phyloP scores from a whole-genome alignment of 1,139 yeast species.

The Taphrina flavorubra region DNA sequence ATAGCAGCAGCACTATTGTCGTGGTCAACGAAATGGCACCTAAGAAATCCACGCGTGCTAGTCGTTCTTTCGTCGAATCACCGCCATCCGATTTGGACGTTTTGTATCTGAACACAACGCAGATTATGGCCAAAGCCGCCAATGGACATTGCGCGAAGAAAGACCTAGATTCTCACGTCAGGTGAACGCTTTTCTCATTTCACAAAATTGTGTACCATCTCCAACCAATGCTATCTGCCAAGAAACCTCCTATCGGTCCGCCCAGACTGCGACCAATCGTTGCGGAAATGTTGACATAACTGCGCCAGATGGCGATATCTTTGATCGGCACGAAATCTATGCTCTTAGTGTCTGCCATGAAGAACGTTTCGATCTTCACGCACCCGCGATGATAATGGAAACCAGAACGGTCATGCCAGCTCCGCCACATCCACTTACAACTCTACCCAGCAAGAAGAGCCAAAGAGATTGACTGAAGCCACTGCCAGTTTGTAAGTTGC shows the following conservation, averaged over 20 bases:
- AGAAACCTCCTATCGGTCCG: conserved; percentile 33
- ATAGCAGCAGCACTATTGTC: conserved; percentile 10
- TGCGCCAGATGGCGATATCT: conserved; percentile 32
- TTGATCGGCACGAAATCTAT: conserved; percentile 18
- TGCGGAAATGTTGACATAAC: conserved; percentile 34
- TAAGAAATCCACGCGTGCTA: conserved; percentile 29
- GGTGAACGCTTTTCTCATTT: too few species aligned
- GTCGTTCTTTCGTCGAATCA: conserved; percentile 1
- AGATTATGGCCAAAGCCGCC: conserved; percentile 1
- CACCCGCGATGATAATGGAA: conserved; percentile 56
- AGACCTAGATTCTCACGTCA: conserved; percentile 8
- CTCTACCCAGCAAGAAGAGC: conserved; percentile 65
- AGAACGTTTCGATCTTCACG: neutral
- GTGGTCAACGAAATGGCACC: conserved; percentile 16
- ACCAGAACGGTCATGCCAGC: conserved; percentile 69
- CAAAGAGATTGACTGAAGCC: conserved; percentile 6
- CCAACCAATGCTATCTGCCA: conserved; percentile 33
- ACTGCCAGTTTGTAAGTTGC: neutral
- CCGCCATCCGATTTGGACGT: neutral
- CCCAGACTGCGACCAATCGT: conserved; percentile 33
- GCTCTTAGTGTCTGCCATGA: neutral
- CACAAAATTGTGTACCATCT: conserved; percentile 14
- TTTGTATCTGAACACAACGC: conserved; percentile 2
- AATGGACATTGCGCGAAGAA: conserved; percentile 29
- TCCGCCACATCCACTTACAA: conserved; percentile 70